Conservation (phyloP, 2,329 filamentous ascomycete species). For the Botrytis deweyae region DNA sequence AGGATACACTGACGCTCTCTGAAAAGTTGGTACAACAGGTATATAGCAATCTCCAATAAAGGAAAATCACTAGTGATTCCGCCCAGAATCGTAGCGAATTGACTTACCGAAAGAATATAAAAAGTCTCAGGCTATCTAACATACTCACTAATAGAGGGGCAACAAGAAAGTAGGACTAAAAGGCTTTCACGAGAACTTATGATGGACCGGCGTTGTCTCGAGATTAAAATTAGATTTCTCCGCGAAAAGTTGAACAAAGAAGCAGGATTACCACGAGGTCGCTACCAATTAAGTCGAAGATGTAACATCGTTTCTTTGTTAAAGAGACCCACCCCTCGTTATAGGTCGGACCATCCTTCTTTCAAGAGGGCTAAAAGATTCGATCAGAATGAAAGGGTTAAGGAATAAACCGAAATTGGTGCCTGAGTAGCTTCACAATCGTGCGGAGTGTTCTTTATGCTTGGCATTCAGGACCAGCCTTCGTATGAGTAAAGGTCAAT, state of each 20-base stretch:
- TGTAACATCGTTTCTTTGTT: slow-evolving; percentile 9
- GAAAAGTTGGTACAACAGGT: background rate
- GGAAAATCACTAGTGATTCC: slow-evolving; percentile 1
- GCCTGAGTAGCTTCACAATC: slow-evolving; percentile 13
- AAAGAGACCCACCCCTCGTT: background rate
- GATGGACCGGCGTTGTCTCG: background rate
- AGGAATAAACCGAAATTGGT: background rate
- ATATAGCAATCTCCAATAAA: slow-evolving; percentile 14
- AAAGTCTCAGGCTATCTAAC: background rate
- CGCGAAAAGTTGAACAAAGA: background rate
- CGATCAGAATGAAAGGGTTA: background rate
- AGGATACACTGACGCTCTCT: background rate
- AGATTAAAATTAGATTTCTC: slow-evolving; percentile 12
- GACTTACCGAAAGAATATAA: background rate
- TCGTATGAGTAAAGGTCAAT: background rate
- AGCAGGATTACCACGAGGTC: background rate
- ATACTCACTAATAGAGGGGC: background rate
- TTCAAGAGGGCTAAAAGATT: background rate
- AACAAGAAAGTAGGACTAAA: background rate
- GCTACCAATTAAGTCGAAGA: background rate
- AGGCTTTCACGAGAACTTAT: background rate
- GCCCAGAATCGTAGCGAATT: background rate
- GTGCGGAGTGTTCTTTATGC: background rate
- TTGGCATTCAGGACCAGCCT: background rate
- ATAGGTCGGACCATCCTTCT: background rate